phyloP scores from a whole-genome alignment of 2,329 filamentous ascomycete genomes.

The Orbilia ellipsospora region DNA sequence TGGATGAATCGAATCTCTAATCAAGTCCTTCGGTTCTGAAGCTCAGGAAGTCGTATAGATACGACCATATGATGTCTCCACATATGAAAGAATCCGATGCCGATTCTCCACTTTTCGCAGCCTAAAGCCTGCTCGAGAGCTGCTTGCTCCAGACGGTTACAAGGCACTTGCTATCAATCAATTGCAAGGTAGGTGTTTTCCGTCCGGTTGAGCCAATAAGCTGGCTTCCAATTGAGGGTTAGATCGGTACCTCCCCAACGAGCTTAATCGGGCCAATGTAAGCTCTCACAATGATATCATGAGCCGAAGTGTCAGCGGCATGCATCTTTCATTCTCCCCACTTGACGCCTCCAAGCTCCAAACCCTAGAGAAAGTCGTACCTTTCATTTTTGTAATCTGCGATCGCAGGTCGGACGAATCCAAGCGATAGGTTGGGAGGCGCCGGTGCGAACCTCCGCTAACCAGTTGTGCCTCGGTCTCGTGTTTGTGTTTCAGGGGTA shows the following conservation, averaged over 20 bases:
- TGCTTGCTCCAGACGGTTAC: no score
- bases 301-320: constrained; percentile 8
- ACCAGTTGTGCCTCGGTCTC: neutral
- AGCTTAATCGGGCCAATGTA: neutral
- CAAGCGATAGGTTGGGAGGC: neutral
- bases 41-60: neutral
- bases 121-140: neutral
- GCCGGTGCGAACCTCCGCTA: neutral
- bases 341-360: no score
- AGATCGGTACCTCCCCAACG: constrained; percentile 5
- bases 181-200: neutral
- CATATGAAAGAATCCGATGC: neutral
- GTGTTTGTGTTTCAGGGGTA: neutral
- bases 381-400: neutral
- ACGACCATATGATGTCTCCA: neutral
- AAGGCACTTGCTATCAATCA: no score
- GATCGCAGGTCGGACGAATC: constrained; percentile 8
- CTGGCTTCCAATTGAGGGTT: constrained; percentile 7
- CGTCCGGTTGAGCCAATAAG: constrained; percentile 18
- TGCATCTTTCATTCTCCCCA: neutral
- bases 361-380: no score
- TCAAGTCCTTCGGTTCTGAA: neutral
- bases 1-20: no score
- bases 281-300: constrained; percentile 14
- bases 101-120: constrained; percentile 6